These are phyloP conservation scores for Colletotrichum liaoningense DNA, from an alignment of 2,329 filamentous ascomycete species.

Conservation along the genomic window DNA sequence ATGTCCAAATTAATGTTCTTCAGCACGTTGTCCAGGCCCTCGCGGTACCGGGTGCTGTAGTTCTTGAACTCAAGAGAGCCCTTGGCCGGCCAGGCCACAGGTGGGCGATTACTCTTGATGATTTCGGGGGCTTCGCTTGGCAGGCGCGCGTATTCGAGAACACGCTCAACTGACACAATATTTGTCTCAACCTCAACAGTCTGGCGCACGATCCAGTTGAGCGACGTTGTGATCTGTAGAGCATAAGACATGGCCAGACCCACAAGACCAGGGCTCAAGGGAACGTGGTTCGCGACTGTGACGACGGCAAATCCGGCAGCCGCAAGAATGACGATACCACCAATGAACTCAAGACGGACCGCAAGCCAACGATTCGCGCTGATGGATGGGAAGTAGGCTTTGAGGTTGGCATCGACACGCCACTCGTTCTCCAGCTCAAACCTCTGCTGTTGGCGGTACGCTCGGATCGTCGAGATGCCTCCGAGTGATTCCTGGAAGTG, in stretches of 20 bases:
- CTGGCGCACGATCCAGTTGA: constrained; percentile 99
- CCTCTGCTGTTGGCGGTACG: constrained; percentile 87
- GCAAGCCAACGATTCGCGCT: constrained; percentile 96
- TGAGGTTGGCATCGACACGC: constrained; percentile 93
- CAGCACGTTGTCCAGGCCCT: constrained; percentile 89
- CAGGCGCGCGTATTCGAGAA: constrained; percentile 92
- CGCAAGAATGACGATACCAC: constrained; percentile 90
- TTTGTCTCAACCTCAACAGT: constrained; percentile 99
- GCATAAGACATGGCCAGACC: constrained; percentile 98
- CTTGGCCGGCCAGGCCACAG: constrained; percentile 90
- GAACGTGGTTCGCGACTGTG: constrained; percentile 76
- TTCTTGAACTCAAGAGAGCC: constrained; percentile 92
- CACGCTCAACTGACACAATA: constrained; percentile 97
- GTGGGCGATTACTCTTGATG: constrained; percentile 85
- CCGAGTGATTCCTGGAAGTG: constrained; percentile 98
- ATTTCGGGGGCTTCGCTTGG: constrained; percentile 96
- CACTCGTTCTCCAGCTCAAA: constrained; percentile 97
- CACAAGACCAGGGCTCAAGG: constrained; percentile 78
- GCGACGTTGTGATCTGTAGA: constrained; percentile 93
- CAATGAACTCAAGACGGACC: constrained; percentile 93
- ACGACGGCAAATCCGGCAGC: constrained; percentile 86
- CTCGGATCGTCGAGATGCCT: constrained; percentile 94
- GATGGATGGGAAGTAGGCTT: constrained; percentile 95
- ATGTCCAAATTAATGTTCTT: constrained; percentile 94
- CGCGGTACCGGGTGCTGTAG: constrained; percentile 93